Evolutionary conservation across 352 stramenopile genomes (phyloP).

Genomic region (Pythium sp.): DNA sequence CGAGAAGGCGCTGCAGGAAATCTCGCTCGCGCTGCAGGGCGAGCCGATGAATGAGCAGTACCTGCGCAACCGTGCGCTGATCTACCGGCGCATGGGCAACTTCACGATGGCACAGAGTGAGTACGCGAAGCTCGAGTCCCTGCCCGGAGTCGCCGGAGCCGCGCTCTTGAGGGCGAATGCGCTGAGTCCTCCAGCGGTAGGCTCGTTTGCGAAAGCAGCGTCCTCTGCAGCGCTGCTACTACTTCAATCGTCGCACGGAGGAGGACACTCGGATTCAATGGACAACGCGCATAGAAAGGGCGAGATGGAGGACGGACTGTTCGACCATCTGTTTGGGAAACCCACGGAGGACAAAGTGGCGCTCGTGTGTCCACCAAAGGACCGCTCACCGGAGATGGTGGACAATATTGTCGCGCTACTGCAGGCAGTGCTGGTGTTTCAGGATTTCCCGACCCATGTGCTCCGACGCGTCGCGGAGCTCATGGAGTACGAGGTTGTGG

Average conservation of each 20-base stretch:
- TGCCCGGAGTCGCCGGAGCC: not conserved
- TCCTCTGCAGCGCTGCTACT: conserved; percentile 11
- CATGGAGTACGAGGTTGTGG: conserved; percentile 71
- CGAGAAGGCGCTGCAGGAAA: conserved; percentile 28
- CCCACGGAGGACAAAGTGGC: conserved; percentile 61
- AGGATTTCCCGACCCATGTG: conserved; percentile 50
- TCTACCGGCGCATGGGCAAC: conserved; percentile 50
- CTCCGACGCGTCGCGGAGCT: conserved; percentile 38
- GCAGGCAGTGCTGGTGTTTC: conserved; percentile 61
- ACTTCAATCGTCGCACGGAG: conserved; percentile 3
- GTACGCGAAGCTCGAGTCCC: conserved; percentile 44
- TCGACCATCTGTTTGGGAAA: conserved; percentile 66
- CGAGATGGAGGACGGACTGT: conserved; percentile 59
- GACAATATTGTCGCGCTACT: conserved; percentile 46
- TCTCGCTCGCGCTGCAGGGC: conserved; percentile 38
- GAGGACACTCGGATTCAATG: not conserved
- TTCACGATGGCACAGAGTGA: conserved; percentile 47
- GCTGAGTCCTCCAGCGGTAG: not conserved
- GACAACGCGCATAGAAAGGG: conserved; percentile 13
- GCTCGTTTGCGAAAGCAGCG: conserved; percentile 11
- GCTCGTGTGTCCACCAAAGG: conserved; percentile 39
- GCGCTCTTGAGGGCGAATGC: conserved; percentile 5
- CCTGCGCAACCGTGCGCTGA: conserved; percentile 50
- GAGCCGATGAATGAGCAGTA: conserved; percentile 44
- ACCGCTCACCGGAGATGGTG: conserved; percentile 43